Conservation (phyloP, 257 asterid species). For the Misopates orontium region DNA sequence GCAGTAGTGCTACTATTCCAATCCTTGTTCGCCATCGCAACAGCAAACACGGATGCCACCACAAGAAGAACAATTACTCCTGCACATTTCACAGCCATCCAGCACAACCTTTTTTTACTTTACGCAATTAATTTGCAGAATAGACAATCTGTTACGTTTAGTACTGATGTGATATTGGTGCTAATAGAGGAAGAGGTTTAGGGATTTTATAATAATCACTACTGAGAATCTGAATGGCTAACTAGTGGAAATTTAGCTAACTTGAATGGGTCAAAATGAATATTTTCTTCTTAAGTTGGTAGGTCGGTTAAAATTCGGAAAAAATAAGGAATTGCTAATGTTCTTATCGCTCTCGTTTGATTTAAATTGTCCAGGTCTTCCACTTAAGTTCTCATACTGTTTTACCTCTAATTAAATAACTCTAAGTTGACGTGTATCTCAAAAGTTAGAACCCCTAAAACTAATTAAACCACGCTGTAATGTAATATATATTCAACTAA, state of each 20-base stretch:
- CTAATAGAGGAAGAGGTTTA: slow-evolving; percentile 4
- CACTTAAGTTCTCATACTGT: too few species aligned
- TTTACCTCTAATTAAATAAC: too few species aligned
- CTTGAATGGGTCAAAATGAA: neutral
- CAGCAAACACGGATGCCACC: slow-evolving; percentile 27
- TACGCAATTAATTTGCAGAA: neutral
- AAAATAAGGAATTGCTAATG: too few species aligned
- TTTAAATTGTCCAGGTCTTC: too few species aligned
- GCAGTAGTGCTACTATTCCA: slow-evolving; percentile 35
- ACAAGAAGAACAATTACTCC: slow-evolving; percentile 23
- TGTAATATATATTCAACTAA: too few species aligned
- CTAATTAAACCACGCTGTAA: too few species aligned
- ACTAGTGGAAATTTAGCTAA: slow-evolving; percentile 9
- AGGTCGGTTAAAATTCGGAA: neutral
- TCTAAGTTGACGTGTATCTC: too few species aligned
- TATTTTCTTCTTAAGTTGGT: neutral
- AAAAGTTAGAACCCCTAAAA: too few species aligned
- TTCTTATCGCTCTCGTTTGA: too few species aligned
- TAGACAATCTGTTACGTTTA: too few species aligned
- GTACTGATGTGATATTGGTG: slow-evolving; percentile 16
- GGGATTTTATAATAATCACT: slow-evolving; percentile 26
- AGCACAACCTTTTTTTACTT: neutral
- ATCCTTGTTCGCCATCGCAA: slow-evolving; percentile 42
- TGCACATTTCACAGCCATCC: slow-evolving; percentile 34
- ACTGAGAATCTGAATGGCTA: neutral